Evolutionary conservation across 345 rosid genomes (phyloP).

Genomic region (Laguncularia racemosa): DNA sequence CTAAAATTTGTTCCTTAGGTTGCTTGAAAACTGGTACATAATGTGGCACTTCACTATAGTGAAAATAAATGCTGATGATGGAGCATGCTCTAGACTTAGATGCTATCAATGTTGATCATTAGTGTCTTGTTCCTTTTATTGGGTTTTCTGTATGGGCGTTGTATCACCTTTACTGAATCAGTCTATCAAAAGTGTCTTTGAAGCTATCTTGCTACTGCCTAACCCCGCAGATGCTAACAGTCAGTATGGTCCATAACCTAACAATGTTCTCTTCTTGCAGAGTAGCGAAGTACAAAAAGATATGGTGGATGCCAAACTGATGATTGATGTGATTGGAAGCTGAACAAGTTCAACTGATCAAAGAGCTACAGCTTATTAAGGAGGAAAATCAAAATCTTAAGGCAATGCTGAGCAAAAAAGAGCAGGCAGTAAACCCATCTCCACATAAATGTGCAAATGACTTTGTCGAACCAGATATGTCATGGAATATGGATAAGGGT

Average conservation of each 20-base stretch:
- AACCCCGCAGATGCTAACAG: constrained; percentile 23
- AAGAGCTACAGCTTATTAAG: constrained; percentile 35
- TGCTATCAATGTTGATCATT: too few relatives aligned
- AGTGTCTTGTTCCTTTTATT: not conserved
- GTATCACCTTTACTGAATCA: too few relatives aligned
- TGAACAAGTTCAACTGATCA: constrained; percentile 28
- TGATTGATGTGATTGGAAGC: constrained; percentile 32
- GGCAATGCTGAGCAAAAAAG: constrained; percentile 28
- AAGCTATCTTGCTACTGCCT: constrained; percentile 27
- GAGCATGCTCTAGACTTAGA: too few relatives aligned
- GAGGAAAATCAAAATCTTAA: constrained; percentile 36
- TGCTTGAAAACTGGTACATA: too few relatives aligned
- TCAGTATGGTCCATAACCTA: constrained; percentile 19
- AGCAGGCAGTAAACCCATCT: constrained; percentile 25
- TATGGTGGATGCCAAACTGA: constrained; percentile 27
- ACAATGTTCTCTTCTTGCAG: constrained; percentile 19
- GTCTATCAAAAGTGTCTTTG: constrained; percentile 23
- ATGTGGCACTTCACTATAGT: too few relatives aligned
- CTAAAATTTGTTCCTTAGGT: too few relatives aligned
- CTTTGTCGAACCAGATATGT: constrained; percentile 15
- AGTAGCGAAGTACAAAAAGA: constrained; percentile 22
- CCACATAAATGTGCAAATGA: constrained; percentile 17
- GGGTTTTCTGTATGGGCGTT: too few relatives aligned
- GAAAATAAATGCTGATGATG: too few relatives aligned
- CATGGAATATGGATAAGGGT: constrained; percentile 17